A percentile compares a stretch with the other conserved stretches of the same genome.
Conservation (phyloP, 139 green algal genomes). For the Tetraselmis chui region DNA sequence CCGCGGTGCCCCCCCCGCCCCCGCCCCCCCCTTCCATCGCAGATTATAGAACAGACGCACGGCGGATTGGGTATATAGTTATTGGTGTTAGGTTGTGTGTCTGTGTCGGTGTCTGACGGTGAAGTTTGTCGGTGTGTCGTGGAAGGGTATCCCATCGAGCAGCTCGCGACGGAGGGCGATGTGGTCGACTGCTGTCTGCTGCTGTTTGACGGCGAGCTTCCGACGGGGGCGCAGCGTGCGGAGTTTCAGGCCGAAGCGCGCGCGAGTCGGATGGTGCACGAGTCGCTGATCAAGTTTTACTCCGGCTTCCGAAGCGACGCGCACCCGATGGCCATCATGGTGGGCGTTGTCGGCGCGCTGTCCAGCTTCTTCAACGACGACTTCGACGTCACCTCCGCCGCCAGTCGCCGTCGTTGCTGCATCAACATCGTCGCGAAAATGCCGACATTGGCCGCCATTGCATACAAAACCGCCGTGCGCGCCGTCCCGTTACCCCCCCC, state of each 20-base stretch:
- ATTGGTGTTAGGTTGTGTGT: too few relatives aligned
- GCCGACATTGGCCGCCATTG: slow-evolving; percentile 58
- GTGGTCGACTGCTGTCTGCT: slow-evolving; percentile 53
- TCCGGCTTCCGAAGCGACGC: slow-evolving; percentile 59
- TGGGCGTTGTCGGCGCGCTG: slow-evolving; percentile 56
- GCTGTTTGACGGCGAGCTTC: slow-evolving; percentile 64
- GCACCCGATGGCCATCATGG: slow-evolving; percentile 69
- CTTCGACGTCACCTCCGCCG: slow-evolving; percentile 11
- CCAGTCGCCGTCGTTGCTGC: background rate
- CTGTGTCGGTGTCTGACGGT: too few relatives aligned
- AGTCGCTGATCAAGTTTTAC: slow-evolving; percentile 49
- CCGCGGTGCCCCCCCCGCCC: slow-evolving; percentile 39
- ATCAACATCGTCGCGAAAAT: slow-evolving; percentile 61
- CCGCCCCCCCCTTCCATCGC: too few relatives aligned
- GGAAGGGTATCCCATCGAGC: slow-evolving; percentile 42
- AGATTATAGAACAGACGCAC: too few relatives aligned
- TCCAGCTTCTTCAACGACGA: slow-evolving; percentile 55
- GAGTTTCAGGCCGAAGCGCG: slow-evolving; percentile 33
- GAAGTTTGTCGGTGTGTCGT: slow-evolving; percentile 9
- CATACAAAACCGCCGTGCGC: slow-evolving; percentile 48
- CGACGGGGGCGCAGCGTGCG: slow-evolving; percentile 28
- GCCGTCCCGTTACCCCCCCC: background rate
- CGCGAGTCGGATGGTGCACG: slow-evolving; percentile 54
- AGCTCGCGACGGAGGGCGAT: slow-evolving; percentile 48
- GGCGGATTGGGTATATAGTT: too few relatives aligned